Conservation (phyloP, 305 asterid genomes). For the Salvia sclarea region DNA sequence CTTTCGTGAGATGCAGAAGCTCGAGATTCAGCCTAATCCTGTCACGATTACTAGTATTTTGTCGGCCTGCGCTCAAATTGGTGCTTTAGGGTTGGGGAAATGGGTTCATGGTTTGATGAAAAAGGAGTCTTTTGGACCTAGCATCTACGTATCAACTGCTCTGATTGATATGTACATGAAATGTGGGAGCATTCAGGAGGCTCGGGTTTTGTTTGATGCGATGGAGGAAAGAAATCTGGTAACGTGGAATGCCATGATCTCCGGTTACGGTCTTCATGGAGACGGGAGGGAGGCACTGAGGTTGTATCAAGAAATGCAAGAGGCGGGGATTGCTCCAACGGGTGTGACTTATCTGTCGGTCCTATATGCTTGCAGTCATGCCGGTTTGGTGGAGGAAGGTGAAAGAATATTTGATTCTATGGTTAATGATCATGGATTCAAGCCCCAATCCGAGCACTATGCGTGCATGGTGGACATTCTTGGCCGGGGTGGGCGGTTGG, state of each 20-base stretch:
- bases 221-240: constrained; percentile 63
- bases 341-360: constrained; percentile 64
- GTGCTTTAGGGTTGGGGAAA: constrained; percentile 70
- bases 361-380: constrained; percentile 82
- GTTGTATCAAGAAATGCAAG: constrained; percentile 55
- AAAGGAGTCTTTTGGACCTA: constrained; percentile 52
- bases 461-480: constrained; percentile 88
- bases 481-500: constrained; percentile 74
- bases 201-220: constrained; percentile 50
- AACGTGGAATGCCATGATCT: constrained; percentile 85
- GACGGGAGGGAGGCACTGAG: constrained; percentile 58
- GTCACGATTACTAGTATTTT: constrained; percentile 73
- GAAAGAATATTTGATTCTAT: constrained; percentile 56
- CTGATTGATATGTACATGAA: constrained; percentile 83
- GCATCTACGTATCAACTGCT: constrained; percentile 66
- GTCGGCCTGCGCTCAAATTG: constrained; percentile 88
- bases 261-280: constrained; percentile 85
- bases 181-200: constrained; percentile 75
- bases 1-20: constrained; percentile 72
- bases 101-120: constrained; percentile 70
- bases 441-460: constrained; percentile 70
- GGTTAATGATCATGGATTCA: constrained; percentile 52
- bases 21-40: constrained; percentile 69
- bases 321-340: constrained; percentile 49
- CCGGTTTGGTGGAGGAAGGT: constrained; percentile 83